These are phyloP conservation scores for Xylaria sp. DNA, from an alignment of 2,329 filamentous ascomycete genomes.

Conservation along the genomic window DNA sequence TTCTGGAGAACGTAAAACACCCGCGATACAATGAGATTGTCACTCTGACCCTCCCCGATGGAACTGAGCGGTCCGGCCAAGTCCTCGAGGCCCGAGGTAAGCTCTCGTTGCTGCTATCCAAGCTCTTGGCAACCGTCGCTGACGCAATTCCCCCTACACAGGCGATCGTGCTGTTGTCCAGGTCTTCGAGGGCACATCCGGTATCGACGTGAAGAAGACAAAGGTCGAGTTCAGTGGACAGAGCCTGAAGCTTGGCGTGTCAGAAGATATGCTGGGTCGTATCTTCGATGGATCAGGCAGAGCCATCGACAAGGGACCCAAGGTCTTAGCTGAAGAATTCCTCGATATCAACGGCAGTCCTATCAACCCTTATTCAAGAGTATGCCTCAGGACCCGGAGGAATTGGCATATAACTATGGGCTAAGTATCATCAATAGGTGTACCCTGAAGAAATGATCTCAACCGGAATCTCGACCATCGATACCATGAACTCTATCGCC, in stretches of 20 bases:
- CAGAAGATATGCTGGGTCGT: slow-evolving; percentile 99
- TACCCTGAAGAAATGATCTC: slow-evolving; percentile 99
- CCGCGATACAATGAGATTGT: slow-evolving; percentile 98
- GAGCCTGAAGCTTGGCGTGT: slow-evolving; percentile 98
- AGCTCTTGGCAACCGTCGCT: slow-evolving; percentile 30
- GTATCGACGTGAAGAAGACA: slow-evolving; percentile 99
- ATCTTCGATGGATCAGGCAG: slow-evolving; percentile 98
- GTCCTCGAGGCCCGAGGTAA: slow-evolving; percentile 96
- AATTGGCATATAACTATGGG: slow-evolving; percentile 34
- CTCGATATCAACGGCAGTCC: slow-evolving; percentile 98
- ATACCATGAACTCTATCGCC: slow-evolving; percentile 98
- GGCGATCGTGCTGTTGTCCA: slow-evolving; percentile 95
- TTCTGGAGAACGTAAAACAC: slow-evolving; percentile 99
- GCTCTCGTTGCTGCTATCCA: slow-evolving; percentile 31
- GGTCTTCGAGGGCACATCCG: slow-evolving; percentile 97
- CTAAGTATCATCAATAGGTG: slow-evolving; percentile 65
- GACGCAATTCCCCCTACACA: slow-evolving; percentile 53
- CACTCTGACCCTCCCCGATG: slow-evolving; percentile 93
- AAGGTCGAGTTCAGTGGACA: slow-evolving; percentile 97
- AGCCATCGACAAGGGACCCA: slow-evolving; percentile 98
- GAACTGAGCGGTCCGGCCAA: slow-evolving; percentile 91
- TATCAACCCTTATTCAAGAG: slow-evolving; percentile 97
- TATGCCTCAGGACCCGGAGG: slow-evolving; percentile 57
- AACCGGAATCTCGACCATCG: slow-evolving; percentile 98
- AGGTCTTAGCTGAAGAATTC: slow-evolving; percentile 97